phyloP scores from a whole-genome alignment of 257 asterid genomes.

The Fraxinus quadrangulata region DNA sequence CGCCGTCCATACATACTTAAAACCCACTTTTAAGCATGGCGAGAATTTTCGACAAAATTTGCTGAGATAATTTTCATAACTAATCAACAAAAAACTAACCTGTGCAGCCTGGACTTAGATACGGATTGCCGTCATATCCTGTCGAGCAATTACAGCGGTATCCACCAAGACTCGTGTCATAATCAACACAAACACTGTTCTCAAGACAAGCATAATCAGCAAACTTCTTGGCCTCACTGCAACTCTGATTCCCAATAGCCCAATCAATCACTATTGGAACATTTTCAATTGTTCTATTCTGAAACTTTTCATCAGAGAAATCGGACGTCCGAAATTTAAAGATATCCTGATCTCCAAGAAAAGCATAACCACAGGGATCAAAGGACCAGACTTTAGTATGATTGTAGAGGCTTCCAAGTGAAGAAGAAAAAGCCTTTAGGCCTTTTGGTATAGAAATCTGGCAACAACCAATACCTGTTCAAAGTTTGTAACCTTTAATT shows the following conservation, averaged over 20 bases:
- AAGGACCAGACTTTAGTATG: conserved; percentile 22
- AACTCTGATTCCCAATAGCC: conserved; percentile 30
- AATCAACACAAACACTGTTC: conserved; percentile 18
- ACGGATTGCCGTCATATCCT: conserved; percentile 36
- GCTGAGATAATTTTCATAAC: not conserved
- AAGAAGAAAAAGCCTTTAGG: not conserved
- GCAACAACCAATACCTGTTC: conserved; percentile 51
- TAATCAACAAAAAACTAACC: conserved; percentile 11
- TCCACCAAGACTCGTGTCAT: conserved; percentile 26
- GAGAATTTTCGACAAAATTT: not conserved
- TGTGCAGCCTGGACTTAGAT: conserved; percentile 32
- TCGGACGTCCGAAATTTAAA: conserved; percentile 27
- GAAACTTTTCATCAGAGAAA: conserved; percentile 21
- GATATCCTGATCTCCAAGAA: conserved; percentile 38
- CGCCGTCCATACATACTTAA: not conserved
- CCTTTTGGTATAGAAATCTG: conserved; percentile 44
- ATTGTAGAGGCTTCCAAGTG: not conserved
- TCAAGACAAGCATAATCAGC: conserved; percentile 1
- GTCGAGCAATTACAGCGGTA: conserved; percentile 27
- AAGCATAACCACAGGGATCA: conserved; percentile 41
- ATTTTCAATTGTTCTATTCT: conserved; percentile 19
- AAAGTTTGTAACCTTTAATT: not conserved
- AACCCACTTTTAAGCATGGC: not conserved
- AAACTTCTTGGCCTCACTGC: not conserved
- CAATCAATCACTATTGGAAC: conserved; percentile 35